These are phyloP conservation scores for Bipolaris oryzae DNA, from an alignment of 2,329 filamentous ascomycete species.

Conservation along the genomic window DNA sequence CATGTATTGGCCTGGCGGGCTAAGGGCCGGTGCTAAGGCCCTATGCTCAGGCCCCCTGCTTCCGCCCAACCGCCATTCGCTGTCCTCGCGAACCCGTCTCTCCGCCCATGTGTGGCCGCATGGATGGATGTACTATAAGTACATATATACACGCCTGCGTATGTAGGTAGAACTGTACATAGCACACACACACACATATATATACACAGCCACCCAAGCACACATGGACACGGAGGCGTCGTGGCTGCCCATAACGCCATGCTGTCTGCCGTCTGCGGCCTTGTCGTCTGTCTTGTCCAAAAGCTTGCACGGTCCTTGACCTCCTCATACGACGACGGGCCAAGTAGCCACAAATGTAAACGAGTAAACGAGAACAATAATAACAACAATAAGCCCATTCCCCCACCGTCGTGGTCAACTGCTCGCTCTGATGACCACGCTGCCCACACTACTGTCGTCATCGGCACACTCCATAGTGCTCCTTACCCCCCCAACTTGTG, in stretches of 20 bases:
- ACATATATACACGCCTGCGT: no score
- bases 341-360: slow-evolving; percentile 11
- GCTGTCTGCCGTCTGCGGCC: no score
- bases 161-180: no score
- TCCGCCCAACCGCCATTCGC: slow-evolving; percentile 12
- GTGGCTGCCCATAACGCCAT: no score
- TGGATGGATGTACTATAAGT: background rate
- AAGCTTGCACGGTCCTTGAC: slow-evolving; percentile 19
- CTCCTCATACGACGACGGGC: slow-evolving; percentile 22
- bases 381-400: background rate
- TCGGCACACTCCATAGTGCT: slow-evolving; percentile 9
- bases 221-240: background rate
- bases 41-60: background rate
- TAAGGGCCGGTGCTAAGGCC: background rate
- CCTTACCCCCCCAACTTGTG: no score
- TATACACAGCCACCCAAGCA: background rate
- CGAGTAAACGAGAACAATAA: no score
- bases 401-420: slow-evolving; percentile 2
- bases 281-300: slow-evolving; percentile 12
- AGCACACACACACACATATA: no score
- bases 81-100: slow-evolving; percentile 1
- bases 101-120: background rate
- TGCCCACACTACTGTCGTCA: slow-evolving; percentile 8
- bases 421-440: slow-evolving; percentile 5
- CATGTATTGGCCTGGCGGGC: background rate